phyloP scores from a whole-genome alignment of 352 stramenopile species.

The Pythium guiyangense region DNA sequence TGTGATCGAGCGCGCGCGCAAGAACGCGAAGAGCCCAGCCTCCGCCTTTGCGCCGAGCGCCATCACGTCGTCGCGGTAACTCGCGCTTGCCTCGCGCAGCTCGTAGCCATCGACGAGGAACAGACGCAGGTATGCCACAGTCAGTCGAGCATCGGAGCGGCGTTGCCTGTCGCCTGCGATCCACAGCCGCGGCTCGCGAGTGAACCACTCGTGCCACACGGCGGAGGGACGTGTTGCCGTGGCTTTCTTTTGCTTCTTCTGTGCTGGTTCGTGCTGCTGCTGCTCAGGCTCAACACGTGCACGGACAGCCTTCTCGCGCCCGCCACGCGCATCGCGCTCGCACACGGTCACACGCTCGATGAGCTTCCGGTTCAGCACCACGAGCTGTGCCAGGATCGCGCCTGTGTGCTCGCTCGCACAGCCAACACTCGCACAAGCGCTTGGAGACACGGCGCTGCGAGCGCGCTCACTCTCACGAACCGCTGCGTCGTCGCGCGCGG shows the following conservation, averaged over 20 bases:
- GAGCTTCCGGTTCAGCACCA: not conserved
- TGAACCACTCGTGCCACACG: no score
- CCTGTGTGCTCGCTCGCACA: not conserved
- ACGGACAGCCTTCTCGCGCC: not conserved
- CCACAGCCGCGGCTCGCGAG: not conserved
- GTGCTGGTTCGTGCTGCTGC: not conserved
- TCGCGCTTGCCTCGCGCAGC: not conserved
- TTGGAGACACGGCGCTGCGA: no score
- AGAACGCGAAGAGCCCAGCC: not conserved
- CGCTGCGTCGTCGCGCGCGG: not conserved
- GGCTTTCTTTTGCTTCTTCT: no score
- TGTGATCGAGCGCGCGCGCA: not conserved
- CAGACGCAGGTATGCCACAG: not conserved
- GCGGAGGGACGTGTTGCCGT: no score
- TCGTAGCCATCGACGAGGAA: not conserved
- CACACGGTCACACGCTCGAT: not conserved
- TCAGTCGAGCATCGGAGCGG: not conserved
- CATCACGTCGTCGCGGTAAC: not conserved
- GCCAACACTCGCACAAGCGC: not conserved
- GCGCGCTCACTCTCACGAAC: not conserved
- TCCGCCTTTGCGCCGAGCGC: not conserved
- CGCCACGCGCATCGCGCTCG: not conserved
- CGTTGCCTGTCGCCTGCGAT: not conserved
- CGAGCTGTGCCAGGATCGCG: not conserved
- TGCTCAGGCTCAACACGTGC: not conserved